Evolutionary conservation across 306 rosid genomes (phyloP).

Genomic region (Vachellia pachyceras): DNA sequence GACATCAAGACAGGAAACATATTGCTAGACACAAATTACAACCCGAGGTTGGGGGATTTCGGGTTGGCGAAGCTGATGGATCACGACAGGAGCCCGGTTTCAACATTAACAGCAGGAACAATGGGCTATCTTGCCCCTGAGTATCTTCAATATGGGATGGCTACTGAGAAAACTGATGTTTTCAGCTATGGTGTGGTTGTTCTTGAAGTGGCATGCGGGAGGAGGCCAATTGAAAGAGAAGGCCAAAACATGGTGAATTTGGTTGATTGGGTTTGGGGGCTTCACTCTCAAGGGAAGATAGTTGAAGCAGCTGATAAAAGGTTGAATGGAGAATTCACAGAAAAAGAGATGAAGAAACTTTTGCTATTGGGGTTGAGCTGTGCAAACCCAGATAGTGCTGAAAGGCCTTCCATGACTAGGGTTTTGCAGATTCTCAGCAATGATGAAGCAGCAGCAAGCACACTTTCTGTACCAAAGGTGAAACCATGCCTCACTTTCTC

Average conservation of each 20-base stretch:
- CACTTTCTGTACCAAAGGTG: slow-evolving; percentile 15
- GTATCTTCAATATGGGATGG: slow-evolving; percentile 81
- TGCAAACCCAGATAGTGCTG: slow-evolving; percentile 34
- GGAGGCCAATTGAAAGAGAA: slow-evolving; percentile 49
- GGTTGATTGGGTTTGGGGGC: slow-evolving; percentile 53
- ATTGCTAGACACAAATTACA: slow-evolving; percentile 60
- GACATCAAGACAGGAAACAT: slow-evolving; percentile 79
- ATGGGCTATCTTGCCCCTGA: slow-evolving; percentile 93
- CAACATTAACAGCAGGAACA: slow-evolving; percentile 77
- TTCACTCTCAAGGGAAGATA: slow-evolving; percentile 46
- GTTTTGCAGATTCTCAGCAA: slow-evolving; percentile 12
- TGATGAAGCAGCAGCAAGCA: background rate
- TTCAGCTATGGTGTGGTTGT: slow-evolving; percentile 81
- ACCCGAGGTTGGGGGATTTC: slow-evolving; percentile 72
- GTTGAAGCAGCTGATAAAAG: slow-evolving; percentile 46
- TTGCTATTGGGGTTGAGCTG: slow-evolving; percentile 46
- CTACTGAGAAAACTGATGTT: slow-evolving; percentile 74
- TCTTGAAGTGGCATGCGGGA: slow-evolving; percentile 51
- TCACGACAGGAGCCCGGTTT: slow-evolving; percentile 84
- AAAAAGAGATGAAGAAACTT: slow-evolving; percentile 39
- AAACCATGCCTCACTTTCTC: slow-evolving; percentile 46
- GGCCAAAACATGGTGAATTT: slow-evolving; percentile 48
- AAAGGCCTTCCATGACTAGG: slow-evolving; percentile 11
- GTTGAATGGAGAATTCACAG: slow-evolving; percentile 41
- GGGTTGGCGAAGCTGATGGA: slow-evolving; percentile 87